A percentile compares a stretch with the other conserved stretches of the same genome.
Conservation (phyloP, 768 basidiomycete genomes). For the Leucocoprinus birnbaumii region DNA sequence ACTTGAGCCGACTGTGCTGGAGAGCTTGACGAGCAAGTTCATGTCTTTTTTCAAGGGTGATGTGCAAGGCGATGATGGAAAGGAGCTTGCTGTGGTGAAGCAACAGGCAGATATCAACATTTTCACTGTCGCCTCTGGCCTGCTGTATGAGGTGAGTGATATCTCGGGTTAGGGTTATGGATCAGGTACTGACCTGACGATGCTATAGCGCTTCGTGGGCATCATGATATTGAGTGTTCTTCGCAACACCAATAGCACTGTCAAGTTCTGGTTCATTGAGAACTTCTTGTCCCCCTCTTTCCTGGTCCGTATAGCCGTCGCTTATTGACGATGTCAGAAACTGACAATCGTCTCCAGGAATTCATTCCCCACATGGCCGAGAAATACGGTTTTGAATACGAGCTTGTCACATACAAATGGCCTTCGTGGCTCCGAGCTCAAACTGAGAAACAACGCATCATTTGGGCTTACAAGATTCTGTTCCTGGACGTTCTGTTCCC, state of each 20-base stretch:
- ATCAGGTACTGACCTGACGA: too few relatives aligned
- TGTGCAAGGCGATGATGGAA: slow-evolving; percentile 20
- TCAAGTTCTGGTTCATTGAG: slow-evolving; percentile 99
- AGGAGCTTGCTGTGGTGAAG: slow-evolving; percentile 21
- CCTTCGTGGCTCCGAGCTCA: slow-evolving; percentile 97
- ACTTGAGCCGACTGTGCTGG: slow-evolving; percentile 38
- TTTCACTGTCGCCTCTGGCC: slow-evolving; percentile 96
- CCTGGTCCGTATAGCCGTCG: slow-evolving; percentile 52
- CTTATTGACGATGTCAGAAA: neutral
- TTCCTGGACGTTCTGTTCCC: slow-evolving; percentile 99
- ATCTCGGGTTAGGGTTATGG: neutral
- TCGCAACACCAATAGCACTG: slow-evolving; percentile 88
- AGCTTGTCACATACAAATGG: slow-evolving; percentile 99
- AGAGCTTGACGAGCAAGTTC: slow-evolving; percentile 41
- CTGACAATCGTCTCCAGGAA: slow-evolving; percentile 48
- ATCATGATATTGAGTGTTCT: slow-evolving; percentile 98
- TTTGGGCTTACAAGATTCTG: slow-evolving; percentile 99
- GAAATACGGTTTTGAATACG: slow-evolving; percentile 93
- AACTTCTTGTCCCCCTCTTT: slow-evolving; percentile 99
- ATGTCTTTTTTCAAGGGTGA: slow-evolving; percentile 38
- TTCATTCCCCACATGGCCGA: slow-evolving; percentile 92
- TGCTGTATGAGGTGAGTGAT: slow-evolving; percentile 83
- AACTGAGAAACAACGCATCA: slow-evolving; percentile 96
- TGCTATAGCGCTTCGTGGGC: slow-evolving; percentile 81
- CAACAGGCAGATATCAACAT: slow-evolving; percentile 94